Percentiles rank a stretch among this genome's conserved stretches.
phyloP scores from a whole-genome alignment of 345 rosid genomes.

The Brassica rapa region DNA sequence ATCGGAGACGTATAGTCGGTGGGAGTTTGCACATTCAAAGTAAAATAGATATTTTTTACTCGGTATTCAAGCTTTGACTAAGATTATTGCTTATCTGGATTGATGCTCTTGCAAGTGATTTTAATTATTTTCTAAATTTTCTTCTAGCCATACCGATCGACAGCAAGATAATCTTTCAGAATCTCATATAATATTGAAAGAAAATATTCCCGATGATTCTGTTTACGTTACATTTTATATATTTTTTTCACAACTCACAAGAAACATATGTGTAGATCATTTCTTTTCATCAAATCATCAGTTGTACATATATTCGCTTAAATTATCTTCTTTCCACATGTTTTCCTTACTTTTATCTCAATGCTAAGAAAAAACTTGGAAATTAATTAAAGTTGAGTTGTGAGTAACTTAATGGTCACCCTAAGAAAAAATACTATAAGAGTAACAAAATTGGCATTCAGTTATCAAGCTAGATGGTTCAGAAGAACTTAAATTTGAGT shows the following conservation, averaged over 20 bases:
- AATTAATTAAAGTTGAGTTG: neutral
- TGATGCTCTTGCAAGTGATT: too few relatives aligned
- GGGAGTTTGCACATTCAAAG: neutral
- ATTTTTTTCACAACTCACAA: neutral
- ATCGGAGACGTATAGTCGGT: constrained; percentile 4
- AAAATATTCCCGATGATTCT: neutral
- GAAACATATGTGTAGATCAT: neutral
- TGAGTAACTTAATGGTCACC: neutral
- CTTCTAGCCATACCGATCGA: neutral
- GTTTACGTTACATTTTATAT: neutral
- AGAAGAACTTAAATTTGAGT: too few relatives aligned
- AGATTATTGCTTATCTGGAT: too few relatives aligned
- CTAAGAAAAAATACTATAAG: neutral
- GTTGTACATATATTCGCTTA: too few relatives aligned
- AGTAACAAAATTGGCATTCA: too few relatives aligned
- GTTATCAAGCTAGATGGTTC: too few relatives aligned
- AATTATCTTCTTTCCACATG: too few relatives aligned
- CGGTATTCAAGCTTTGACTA: too few relatives aligned
- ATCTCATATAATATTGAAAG: neutral
- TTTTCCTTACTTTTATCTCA: too few relatives aligned
- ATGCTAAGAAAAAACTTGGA: neutral
- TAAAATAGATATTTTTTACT: neutral
- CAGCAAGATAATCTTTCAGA: neutral
- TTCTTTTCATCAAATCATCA: too few relatives aligned
- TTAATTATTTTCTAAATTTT: neutral